These are phyloP conservation scores for Globisporangium emineosum DNA, from an alignment of 352 stramenopile genomes.

Conservation along the genomic window DNA sequence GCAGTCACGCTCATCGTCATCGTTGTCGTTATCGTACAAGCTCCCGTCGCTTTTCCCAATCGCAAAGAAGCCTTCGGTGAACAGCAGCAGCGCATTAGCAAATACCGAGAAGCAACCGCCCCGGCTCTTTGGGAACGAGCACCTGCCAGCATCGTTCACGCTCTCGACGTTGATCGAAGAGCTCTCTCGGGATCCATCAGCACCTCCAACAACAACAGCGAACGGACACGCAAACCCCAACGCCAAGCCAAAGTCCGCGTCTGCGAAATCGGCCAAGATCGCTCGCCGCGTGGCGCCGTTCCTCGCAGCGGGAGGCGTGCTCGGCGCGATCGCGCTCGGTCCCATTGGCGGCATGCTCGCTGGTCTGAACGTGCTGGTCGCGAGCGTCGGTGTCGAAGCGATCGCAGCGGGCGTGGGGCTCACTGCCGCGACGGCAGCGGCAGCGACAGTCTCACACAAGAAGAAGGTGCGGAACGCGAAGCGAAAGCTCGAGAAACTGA, in stretches of 20 bases:
- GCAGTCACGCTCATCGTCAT: not conserved
- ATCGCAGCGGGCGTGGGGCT: slow-evolving; percentile 58
- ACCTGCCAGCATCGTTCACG: slow-evolving; percentile 20
- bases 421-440: slow-evolving; percentile 49
- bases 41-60: slow-evolving; percentile 36
- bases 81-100: slow-evolving; percentile 13
- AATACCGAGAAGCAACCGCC: slow-evolving; percentile 7
- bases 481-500: slow-evolving; percentile 34
- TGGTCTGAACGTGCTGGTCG: slow-evolving; percentile 56
- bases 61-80: not conserved
- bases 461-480: slow-evolving; percentile 42
- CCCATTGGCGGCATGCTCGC: slow-evolving; percentile 48
- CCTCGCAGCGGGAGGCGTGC: slow-evolving; percentile 53
- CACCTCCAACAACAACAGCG: not conserved
- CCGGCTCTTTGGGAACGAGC: slow-evolving; percentile 18
- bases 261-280: slow-evolving; percentile 10
- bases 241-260: not conserved
- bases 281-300: slow-evolving; percentile 38
- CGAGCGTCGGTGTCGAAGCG: slow-evolving; percentile 48
- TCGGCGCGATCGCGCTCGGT: slow-evolving; percentile 49
- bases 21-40: not conserved
- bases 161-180: slow-evolving; percentile 29
- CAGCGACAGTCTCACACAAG: slow-evolving; percentile 49
- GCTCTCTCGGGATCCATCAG: slow-evolving; percentile 13
- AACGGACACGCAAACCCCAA: too few species aligned